These are phyloP conservation scores for Pisolithus tinctorius DNA, from an alignment of 768 basidiomycete genomes.

Conservation along the genomic window DNA sequence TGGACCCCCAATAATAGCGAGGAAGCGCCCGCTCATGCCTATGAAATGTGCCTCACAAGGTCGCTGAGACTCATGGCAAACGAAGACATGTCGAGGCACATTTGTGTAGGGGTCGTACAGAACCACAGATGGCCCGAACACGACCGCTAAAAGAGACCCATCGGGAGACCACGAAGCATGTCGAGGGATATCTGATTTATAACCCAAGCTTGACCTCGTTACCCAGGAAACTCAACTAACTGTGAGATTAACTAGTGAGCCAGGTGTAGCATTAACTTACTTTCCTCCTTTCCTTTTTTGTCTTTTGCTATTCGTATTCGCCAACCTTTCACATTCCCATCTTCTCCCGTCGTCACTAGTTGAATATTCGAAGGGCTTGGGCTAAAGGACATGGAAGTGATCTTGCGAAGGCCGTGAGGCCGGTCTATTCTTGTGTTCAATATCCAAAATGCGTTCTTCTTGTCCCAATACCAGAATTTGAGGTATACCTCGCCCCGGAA, in stretches of 20 bases:
- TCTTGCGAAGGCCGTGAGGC: constrained; percentile 65
- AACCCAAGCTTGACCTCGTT: constrained; percentile 63
- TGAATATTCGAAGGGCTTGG: constrained; percentile 36
- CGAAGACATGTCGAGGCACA: constrained; percentile 51
- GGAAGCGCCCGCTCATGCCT: constrained; percentile 62
- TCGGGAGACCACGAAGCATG: constrained; percentile 78
- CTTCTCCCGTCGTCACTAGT: constrained; percentile 70
- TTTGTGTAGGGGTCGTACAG: constrained; percentile 70
- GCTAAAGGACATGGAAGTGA: constrained; percentile 67
- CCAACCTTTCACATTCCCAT: constrained; percentile 81
- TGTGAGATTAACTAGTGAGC: neutral
- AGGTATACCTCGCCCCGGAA: constrained; percentile 69
- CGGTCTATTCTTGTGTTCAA: constrained; percentile 87
- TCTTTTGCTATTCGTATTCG: constrained; percentile 42
- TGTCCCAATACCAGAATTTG: constrained; percentile 89
- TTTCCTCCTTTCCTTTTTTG: constrained; percentile 44
- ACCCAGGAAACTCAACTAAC: constrained; percentile 54
- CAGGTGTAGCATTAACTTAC: constrained; percentile 29
- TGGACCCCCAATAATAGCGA: constrained; percentile 45
- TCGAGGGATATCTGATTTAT: constrained; percentile 61
- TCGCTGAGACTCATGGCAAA: constrained; percentile 44
- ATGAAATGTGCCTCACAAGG: constrained; percentile 54
- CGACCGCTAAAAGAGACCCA: constrained; percentile 75
- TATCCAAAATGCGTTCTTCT: constrained; percentile 51
- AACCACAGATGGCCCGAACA: constrained; percentile 58